Base-by-base conservation (phyloP, 805 yeast species). In the Candida michaelii region DNA sequence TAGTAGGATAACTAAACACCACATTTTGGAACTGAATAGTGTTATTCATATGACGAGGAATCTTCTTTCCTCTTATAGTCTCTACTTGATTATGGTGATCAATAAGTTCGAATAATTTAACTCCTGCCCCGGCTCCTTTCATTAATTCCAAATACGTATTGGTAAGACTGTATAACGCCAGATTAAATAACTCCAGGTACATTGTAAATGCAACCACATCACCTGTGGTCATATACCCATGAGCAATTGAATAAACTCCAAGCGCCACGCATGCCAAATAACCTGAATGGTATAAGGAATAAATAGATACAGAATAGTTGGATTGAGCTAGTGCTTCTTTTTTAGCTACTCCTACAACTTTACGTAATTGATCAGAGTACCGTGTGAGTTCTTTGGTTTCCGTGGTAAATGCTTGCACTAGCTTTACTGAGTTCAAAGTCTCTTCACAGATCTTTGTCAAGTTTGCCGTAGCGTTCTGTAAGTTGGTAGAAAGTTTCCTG, bases 61-160 rank as follows among this genome's bases (percentile, higher is more conserved):
- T 14, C 33, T 33, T 44, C 27, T 47, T 43, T 1, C 76, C 76
- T 36, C 53, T 49, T 2, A 69, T 56, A 0, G 73, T 62, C 11
- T 65, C 60, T 0, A 71, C 74, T 10, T 54, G 60, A 40, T 62
- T 61, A 24, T 56, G 54, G 45, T 59, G 61, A 46, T 70, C 75
- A 19, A 70, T 67, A 46, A 71, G 58, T 25, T 67, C 71, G 45
- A 71, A 70, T 16, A 71, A 55, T 48, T 68, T 69, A 17, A 66
- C 63, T 5, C 73, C 75, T 2, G 76, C 76, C 21, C 76, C 76
- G 2, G 73, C 63, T 8, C 76, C 76, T 51, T 71, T 71, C 76
- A 71, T 71, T 17, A 71, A 54, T 49, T 71, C 76, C 61, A 69
- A 60, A 43, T 71, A 71, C 0, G 73, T 66, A 8, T 72, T 66